A percentile compares a stretch with the other conserved stretches of the same genome.
Conservation (phyloP, 805 yeast genomes). For the Yarrowia divulgata region DNA sequence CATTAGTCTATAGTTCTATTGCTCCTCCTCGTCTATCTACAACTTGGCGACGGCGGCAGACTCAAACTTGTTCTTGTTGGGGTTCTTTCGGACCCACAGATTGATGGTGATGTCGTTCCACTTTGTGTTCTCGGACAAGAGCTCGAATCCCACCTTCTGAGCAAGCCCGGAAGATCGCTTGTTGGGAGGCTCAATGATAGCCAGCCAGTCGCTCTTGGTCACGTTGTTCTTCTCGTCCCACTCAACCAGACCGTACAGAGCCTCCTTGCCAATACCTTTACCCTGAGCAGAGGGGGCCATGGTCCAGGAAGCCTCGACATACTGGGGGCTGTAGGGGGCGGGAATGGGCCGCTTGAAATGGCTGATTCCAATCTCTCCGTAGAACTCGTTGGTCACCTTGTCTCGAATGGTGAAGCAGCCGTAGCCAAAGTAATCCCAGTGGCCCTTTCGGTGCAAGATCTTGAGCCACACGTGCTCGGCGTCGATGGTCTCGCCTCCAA, state of each 20-base stretch:
- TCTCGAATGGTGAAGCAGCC: constrained; percentile 31
- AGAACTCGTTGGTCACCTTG: constrained; percentile 30
- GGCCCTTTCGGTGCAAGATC: constrained; percentile 28
- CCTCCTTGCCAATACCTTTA: constrained; percentile 27
- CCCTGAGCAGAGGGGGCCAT: constrained; percentile 22
- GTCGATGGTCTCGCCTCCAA: constrained; percentile 20
- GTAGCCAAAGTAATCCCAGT: constrained; percentile 35
- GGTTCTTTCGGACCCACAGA: constrained; percentile 28
- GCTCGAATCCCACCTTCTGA: constrained; percentile 43
- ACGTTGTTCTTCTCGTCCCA: constrained; percentile 41
- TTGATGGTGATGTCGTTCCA: constrained; percentile 13
- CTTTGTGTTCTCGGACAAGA: constrained; percentile 41
- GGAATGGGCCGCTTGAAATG: constrained; percentile 20
- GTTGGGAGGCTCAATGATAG: constrained; percentile 45
- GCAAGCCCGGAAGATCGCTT: constrained; percentile 37
- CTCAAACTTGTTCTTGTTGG: constrained; percentile 12
- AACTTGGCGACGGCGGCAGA: neutral
- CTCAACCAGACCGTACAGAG: constrained; percentile 29
- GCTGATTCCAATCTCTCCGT: constrained; percentile 21
- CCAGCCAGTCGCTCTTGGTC: constrained; percentile 41
- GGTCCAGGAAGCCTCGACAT: constrained; percentile 23
- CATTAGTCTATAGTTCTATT: neutral
- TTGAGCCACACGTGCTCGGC: constrained; percentile 27
- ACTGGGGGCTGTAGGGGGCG: constrained; percentile 20
- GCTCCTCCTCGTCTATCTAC: neutral